Evolutionary conservation across 306 rosid species (phyloP).

Genomic region (Spatholobus suberectus): DNA sequence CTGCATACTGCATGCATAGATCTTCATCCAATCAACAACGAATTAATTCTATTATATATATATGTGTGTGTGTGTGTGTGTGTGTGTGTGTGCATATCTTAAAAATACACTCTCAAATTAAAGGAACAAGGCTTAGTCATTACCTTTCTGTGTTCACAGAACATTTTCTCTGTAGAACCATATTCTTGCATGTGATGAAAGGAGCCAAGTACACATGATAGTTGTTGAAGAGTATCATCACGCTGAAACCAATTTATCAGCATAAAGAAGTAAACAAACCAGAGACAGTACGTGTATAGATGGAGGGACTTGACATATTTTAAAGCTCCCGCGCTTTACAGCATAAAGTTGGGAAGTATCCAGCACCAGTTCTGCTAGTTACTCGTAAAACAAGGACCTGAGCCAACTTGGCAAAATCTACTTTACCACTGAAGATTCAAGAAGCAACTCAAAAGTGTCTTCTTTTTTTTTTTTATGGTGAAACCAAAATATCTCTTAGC

Average conservation of each 20-base stretch:
- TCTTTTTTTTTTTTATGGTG: no score
- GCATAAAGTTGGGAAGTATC: slow-evolving; percentile 1
- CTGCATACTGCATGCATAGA: not conserved
- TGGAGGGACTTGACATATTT: slow-evolving; percentile 9
- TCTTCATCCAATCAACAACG: not conserved
- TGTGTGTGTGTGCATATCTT: no score
- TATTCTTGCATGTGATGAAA: slow-evolving; percentile 21
- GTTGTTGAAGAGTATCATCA: slow-evolving; percentile 22
- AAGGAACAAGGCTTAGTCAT: not conserved
- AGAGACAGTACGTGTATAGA: not conserved
- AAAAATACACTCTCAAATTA: not conserved
- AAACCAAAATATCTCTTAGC: no score
- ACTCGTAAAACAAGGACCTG: not conserved
- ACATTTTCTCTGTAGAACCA: not conserved
- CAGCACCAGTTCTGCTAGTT: not conserved
- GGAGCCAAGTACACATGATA: not conserved
- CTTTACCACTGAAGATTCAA: slow-evolving; percentile 12
- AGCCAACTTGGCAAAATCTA: slow-evolving; percentile 16
- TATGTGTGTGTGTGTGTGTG: no score
- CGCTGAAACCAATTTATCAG: not conserved
- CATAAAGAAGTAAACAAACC: not conserved
- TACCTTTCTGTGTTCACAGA: not conserved
- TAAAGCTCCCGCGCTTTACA: not conserved
- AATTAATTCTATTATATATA: no score
- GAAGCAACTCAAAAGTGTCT: not conserved